phyloP scores from a whole-genome alignment of 306 rosid species.

The Herpetospermum pedunculosum region DNA sequence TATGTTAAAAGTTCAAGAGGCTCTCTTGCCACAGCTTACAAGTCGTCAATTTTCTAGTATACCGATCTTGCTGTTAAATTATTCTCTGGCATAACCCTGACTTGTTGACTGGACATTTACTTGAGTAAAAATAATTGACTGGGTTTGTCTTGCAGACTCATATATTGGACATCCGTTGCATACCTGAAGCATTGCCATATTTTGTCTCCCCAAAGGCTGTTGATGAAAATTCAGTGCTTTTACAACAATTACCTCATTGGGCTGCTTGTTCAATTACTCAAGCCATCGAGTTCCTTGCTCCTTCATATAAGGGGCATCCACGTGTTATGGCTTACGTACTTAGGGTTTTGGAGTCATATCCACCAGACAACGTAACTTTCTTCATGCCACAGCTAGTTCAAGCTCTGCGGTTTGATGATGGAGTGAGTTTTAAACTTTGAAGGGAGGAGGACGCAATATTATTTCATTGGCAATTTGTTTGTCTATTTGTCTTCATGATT shows the following conservation, averaged over 20 bases:
- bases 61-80: neutral
- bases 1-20: neutral
- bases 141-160: constrained; percentile 45
- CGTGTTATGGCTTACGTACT: constrained; percentile 96
- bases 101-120: neutral
- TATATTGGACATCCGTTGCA: constrained; percentile 69
- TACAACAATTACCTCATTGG: constrained; percentile 98
- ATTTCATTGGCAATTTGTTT: neutral
- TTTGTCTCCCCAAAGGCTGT: constrained; percentile 88
- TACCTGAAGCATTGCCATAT: constrained; percentile 93
- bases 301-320: constrained; percentile 94
- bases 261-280: constrained; percentile 96
- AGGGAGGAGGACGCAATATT: neutral
- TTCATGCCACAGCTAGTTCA: constrained; percentile 98
- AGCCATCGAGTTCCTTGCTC: constrained; percentile 86
- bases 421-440: constrained; percentile 39
- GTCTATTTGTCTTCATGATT: neutral
- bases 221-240: constrained; percentile 86
- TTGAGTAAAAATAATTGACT: neutral
- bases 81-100: constrained; percentile 6
- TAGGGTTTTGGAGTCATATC: constrained; percentile 91
- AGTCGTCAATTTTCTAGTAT: neutral
- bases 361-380: constrained; percentile 86
- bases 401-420: constrained; percentile 84
- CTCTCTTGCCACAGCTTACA: neutral